Evolutionary conservation across 345 rosid genomes (phyloP).

Genomic region (Eucalyptus microcorys): DNA sequence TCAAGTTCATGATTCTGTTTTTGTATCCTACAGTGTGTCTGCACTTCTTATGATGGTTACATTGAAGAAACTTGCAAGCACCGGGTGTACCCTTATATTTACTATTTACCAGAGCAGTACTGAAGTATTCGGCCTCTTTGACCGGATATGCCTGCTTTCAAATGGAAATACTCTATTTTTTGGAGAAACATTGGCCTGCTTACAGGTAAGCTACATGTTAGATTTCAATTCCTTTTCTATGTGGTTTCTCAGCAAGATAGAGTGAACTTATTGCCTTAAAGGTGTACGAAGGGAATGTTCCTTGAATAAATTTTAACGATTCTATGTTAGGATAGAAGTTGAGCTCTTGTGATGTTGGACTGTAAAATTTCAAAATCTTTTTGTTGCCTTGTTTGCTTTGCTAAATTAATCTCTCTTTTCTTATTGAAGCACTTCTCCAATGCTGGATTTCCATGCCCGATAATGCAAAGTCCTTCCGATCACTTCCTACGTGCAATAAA

Average conservation of each 20-base stretch:
- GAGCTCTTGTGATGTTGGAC: neutral
- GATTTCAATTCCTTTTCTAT: neutral
- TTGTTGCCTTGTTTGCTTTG: neutral
- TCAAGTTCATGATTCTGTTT: neutral
- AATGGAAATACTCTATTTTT: conserved; percentile 96
- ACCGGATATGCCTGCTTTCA: conserved; percentile 92
- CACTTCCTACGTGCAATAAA: conserved; percentile 96
- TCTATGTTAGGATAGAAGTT: neutral
- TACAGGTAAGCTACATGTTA: conserved; percentile 46
- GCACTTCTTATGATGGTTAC: conserved; percentile 99
- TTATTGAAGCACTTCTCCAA: conserved; percentile 88
- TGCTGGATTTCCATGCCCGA: conserved; percentile 99
- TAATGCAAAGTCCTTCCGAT: conserved; percentile 99
- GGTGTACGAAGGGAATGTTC: neutral
- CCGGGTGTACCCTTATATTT: conserved; percentile 90
- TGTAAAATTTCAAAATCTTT: neutral
- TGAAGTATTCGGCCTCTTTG: conserved; percentile 98
- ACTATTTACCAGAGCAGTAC: conserved; percentile 93
- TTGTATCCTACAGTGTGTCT: conserved; percentile 49
- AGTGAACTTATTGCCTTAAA: neutral
- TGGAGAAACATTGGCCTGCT: conserved; percentile 96
- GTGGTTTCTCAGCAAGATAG: neutral
- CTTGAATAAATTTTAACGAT: neutral
- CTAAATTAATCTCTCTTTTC: conserved; percentile 3
- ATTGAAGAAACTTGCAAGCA: conserved; percentile 89